Conservation (phyloP, 1,284 basidiomycete genomes). For the Trametes hirsuta region DNA sequence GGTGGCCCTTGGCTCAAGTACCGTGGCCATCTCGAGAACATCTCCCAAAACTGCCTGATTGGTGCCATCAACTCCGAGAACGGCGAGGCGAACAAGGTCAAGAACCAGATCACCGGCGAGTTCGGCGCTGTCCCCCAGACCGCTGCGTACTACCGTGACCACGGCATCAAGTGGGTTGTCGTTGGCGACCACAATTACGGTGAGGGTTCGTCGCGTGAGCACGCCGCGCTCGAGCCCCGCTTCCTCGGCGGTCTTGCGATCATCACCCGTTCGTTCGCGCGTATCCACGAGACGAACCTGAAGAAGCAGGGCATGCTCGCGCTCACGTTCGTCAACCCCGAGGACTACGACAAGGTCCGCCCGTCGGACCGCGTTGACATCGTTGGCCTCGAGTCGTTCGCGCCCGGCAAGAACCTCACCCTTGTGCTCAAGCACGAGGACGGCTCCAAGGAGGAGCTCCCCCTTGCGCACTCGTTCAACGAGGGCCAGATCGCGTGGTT, state of each 20-base stretch:
- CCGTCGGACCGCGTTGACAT: conserved; percentile 87
- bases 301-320: conserved; percentile 98
- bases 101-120: conserved; percentile 90
- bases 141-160: conserved; percentile 87
- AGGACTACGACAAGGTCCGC: conserved; percentile 89
- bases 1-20: conserved; percentile 99
- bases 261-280: conserved; percentile 94
- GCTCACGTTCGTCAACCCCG: conserved; percentile 85
- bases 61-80: conserved; percentile 97
- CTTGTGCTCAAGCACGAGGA: conserved; percentile 82
- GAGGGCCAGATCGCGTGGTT: conserved; percentile 94
- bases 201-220: conserved; percentile 97
- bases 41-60: conserved; percentile 97
- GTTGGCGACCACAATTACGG: conserved; percentile 96
- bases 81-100: conserved; percentile 94
- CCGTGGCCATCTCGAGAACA: conserved; percentile 98
- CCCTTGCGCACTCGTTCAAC: conserved; percentile 82
- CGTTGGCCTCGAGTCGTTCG: conserved; percentile 80
- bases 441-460: conserved; percentile 73
- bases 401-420: conserved; percentile 87
- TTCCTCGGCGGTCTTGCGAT: conserved; percentile 96
- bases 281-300: conserved; percentile 98
- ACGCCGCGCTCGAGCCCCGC: conserved; percentile 96
- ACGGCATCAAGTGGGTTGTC: conserved; percentile 94
- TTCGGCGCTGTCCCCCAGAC: conserved; percentile 86